Percentiles rank a stretch among this genome's conserved stretches.
These are phyloP conservation scores for Monosporascus sp. DNA, from an alignment of 2,329 filamentous ascomycete genomes.

Conservation along the genomic window DNA sequence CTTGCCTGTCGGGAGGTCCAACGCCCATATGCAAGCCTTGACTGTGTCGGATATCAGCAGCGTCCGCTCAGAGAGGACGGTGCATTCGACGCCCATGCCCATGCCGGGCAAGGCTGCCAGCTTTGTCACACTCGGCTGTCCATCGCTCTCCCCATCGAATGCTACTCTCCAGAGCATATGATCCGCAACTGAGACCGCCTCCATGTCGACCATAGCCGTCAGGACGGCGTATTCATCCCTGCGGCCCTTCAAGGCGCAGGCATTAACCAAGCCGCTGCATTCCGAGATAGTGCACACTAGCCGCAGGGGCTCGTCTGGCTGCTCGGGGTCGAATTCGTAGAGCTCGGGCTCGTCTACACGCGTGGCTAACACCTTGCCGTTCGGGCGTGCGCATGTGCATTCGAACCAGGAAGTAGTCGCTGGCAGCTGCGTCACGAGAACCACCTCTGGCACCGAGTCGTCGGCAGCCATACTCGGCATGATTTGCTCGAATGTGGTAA, in stretches of 20 bases:
- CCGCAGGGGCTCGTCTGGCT: conserved; percentile 18
- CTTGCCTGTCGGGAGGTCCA: conserved; percentile 21
- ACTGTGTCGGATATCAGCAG: conserved; percentile 21
- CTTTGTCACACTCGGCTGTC: conserved; percentile 15
- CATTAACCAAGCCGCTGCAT: conserved; percentile 21
- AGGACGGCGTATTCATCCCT: conserved; percentile 24
- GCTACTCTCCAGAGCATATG: conserved; percentile 22
- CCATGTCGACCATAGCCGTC: conserved; percentile 21
- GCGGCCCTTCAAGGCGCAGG: conserved; percentile 18
- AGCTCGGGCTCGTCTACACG: conserved; percentile 26
- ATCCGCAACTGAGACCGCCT: conserved; percentile 22
- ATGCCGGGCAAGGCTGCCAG: conserved; percentile 16
- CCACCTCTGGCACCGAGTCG: conserved; percentile 17
- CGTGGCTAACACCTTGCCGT: conserved; percentile 23
- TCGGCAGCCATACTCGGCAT: conserved; percentile 16
- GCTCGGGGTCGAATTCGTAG: conserved; percentile 23
- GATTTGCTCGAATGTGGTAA: neutral
- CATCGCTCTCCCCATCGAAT: conserved; percentile 23
- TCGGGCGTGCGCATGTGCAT: conserved; percentile 23
- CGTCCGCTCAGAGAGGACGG: conserved; percentile 18
- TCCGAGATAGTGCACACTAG: conserved; percentile 21
- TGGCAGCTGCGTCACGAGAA: conserved; percentile 26
- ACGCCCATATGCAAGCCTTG: conserved; percentile 20
- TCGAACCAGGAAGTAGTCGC: conserved; percentile 26
- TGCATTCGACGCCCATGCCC: conserved; percentile 17